These are phyloP conservation scores for Cupressus sempervirens DNA, from an alignment of 75 land plant genomes.

Conservation along the genomic window DNA sequence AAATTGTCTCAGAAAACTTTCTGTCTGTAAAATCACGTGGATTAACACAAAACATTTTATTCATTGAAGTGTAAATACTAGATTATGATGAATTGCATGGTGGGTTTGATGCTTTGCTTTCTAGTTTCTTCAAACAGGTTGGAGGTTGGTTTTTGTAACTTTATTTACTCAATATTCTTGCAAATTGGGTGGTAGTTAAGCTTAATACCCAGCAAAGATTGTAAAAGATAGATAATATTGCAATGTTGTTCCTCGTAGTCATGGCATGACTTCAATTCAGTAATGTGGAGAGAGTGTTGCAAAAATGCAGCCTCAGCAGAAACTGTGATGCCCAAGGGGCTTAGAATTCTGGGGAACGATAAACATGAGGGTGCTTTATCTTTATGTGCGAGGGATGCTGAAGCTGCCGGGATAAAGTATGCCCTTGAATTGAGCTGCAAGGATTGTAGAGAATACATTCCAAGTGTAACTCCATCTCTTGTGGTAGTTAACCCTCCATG, in stretches of 20 bases:
- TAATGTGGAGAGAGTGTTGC: conserved; percentile 26
- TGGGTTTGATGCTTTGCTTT: not conserved
- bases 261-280: conserved; percentile 45
- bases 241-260: conserved; percentile 16
- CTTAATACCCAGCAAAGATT: not conserved
- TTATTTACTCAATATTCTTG: not conserved
- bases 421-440: conserved; percentile 33
- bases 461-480: conserved; percentile 28
- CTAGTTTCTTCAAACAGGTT: not conserved
- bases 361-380: conserved; percentile 42
- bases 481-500: conserved; percentile 50
- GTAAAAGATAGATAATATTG: not conserved
- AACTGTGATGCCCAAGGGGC: conserved; percentile 17
- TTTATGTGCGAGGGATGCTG: conserved; percentile 30
- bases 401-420: conserved; percentile 28
- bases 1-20: too few relatives aligned
- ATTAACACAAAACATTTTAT: not conserved
- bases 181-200: not conserved
- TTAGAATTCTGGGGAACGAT: conserved; percentile 37
- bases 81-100: not conserved
- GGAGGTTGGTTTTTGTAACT: not conserved
- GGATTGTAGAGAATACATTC: conserved; percentile 28
- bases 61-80: not conserved
- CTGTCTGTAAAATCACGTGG: not conserved
- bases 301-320: conserved; percentile 22